These are phyloP conservation scores for Usnea hakonensis DNA, from an alignment of 495 filamentous ascomycete species.

Conservation along the genomic window DNA sequence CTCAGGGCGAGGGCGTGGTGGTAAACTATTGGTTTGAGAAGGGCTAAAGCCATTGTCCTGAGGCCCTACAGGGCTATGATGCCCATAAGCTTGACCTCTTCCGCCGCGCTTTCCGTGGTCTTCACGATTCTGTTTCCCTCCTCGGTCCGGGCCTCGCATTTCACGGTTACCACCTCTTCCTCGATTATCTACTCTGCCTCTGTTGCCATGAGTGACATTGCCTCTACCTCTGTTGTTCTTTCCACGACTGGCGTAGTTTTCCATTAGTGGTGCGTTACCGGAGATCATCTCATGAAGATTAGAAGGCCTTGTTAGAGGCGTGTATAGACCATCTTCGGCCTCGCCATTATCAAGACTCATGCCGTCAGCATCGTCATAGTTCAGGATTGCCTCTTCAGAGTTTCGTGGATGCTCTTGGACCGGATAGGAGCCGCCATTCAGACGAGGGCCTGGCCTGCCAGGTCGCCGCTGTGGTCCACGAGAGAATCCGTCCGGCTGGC, in stretches of 20 bases:
- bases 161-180: constrained; percentile 22
- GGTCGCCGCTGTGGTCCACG: constrained; percentile 30
- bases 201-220: constrained; percentile 42
- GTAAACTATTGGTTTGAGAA: constrained; percentile 17
- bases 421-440: constrained; percentile 35
- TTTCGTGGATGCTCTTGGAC: constrained; percentile 23
- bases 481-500: constrained; percentile 22
- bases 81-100: constrained; percentile 3
- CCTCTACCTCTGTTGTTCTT: constrained; percentile 33
- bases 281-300: constrained; percentile 50
- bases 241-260: constrained; percentile 29
- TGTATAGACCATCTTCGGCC: constrained; percentile 56
- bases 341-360: constrained; percentile 45
- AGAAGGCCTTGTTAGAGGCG: constrained; percentile 57
- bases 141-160: constrained; percentile 27
- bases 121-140: constrained; percentile 31
- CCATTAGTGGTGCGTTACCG: constrained; percentile 37
- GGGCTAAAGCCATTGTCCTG: constrained; percentile 13
- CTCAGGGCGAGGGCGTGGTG: constrained; percentile 10
- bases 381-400: constrained; percentile 2
- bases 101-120: constrained; percentile 22
- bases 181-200: constrained; percentile 35
- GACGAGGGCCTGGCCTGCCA: constrained; percentile 29
- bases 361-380: constrained; percentile 27
- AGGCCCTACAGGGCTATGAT: constrained; percentile 26